A percentile compares a stretch with the other conserved stretches of the same genome.
Conservation (phyloP, 108 stramenopile species). For the Tribonema minus region DNA sequence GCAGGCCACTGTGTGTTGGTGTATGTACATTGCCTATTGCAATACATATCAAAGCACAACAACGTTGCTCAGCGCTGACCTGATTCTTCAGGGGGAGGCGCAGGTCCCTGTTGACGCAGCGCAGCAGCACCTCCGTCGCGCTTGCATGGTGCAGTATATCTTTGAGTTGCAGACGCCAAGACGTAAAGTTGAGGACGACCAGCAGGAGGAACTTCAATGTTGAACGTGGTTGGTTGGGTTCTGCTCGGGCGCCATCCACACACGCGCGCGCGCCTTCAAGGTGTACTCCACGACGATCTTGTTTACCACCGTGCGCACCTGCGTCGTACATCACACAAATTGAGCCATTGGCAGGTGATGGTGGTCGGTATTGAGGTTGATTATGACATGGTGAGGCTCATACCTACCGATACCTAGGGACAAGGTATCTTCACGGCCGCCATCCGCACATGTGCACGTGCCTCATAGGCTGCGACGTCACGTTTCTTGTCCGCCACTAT, state of each 20-base stretch:
- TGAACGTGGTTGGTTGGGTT: constrained; percentile 9
- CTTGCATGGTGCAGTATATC: constrained; percentile 12
- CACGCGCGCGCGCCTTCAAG: constrained; percentile 6
- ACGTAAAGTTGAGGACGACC: not conserved
- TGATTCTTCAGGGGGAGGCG: constrained; percentile 13
- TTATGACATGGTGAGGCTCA: too few relatives aligned
- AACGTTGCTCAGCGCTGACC: not conserved
- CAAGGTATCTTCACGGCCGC: constrained; percentile 8
- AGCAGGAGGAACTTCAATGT: constrained; percentile 13
- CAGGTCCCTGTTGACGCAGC: constrained; percentile 11
- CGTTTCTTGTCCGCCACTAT: not conserved
- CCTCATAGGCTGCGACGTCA: constrained; percentile 10
- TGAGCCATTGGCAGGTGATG: too few relatives aligned
- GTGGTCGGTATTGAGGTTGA: too few relatives aligned
- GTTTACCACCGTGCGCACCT: too few relatives aligned
- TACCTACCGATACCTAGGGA: too few relatives aligned
- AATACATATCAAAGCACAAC: too few relatives aligned
- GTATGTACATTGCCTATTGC: too few relatives aligned
- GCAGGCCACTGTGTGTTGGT: too few relatives aligned
- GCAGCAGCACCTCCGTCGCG: constrained; percentile 22
- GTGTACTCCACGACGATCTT: constrained; percentile 16
- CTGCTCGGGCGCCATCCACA: constrained; percentile 32
- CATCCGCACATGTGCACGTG: constrained; percentile 28
- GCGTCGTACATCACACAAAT: not conserved
- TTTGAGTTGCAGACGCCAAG: not conserved